Base-by-base conservation (phyloP, 2,329 filamentous ascomycete genomes). In the Colletotrichum sp. region DNA sequence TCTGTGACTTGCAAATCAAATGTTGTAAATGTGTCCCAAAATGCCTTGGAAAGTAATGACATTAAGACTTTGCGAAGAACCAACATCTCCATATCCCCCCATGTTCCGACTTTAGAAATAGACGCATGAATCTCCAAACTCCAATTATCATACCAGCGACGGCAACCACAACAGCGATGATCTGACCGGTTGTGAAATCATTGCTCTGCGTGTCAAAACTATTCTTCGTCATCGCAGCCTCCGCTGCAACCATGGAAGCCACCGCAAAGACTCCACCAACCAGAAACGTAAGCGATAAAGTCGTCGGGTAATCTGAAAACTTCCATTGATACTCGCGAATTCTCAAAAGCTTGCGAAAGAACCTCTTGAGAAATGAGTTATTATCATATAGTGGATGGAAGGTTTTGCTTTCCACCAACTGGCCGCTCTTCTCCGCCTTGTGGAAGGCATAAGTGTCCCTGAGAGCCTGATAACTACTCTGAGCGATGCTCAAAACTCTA, bases 341-440 rank as follows among this genome's bases (percentile, higher is more conserved):
- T 32, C 13, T 21, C 3, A 21, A 1, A 3, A 32, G 2, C 3
- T 6, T 24, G 1, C 1, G 43, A 48, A 64, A 1, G 7, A 38
- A 38, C 16, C 1, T 1, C 0, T 0, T 48, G 2, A 21, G 43
- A 21, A 3, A 0, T 48, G 43, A 21, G 3, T 21, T 0, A 1
- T 2, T 13, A 48, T 21, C 4, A 21, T 1, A 48, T 3, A 48
- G 43, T 21, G 43, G 43, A 0, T 48, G 43, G 1, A 48, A 48
- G 0, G 0, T 48, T 21, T 48, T 48, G 43, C 43, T 48, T 1
- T 0, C 1, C n/a, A 48, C n/a, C 43, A 1, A 2, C 0, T 21
- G 0, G n/a, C 3, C 10, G 0, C 18, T 8, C 4, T 18, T 73
- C 8, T 76, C 48, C 5, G 73, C 73, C 12, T 65, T 0, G 10